Evolutionary conservation across 2,329 filamentous ascomycete species (phyloP).

Genomic region (Westerdykella ornata): DNA sequence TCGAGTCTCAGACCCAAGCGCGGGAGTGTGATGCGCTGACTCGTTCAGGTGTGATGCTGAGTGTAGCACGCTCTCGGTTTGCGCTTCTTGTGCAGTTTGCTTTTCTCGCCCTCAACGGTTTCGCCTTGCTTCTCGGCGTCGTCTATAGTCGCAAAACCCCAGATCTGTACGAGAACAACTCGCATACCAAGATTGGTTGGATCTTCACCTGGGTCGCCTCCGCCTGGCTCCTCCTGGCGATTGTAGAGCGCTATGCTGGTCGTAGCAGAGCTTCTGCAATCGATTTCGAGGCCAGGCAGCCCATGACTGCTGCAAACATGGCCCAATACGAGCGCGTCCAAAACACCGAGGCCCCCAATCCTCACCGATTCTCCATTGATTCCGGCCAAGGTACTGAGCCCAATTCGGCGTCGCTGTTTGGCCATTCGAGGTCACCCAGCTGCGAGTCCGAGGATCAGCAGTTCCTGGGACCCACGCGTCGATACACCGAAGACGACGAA

Average conservation of each 20-base stretch:
- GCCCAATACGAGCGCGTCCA: slow-evolving; percentile 37
- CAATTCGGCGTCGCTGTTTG: slow-evolving; percentile 59
- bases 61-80: slow-evolving; percentile 69
- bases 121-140: slow-evolving; percentile 37
- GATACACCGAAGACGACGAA: slow-evolving; percentile 37
- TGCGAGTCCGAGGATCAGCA: slow-evolving; percentile 41
- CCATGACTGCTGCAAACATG: slow-evolving; percentile 33
- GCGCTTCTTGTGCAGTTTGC: slow-evolving; percentile 61
- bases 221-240: slow-evolving; percentile 62
- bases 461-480: slow-evolving; percentile 35
- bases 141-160: slow-evolving; percentile 73
- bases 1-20: background rate
- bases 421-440: slow-evolving; percentile 57
- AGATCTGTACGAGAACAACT: slow-evolving; percentile 78
- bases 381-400: slow-evolving; percentile 62
- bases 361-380: slow-evolving; percentile 40
- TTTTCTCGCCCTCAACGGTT: slow-evolving; percentile 40
- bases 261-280: slow-evolving; percentile 31
- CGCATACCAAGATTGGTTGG: slow-evolving; percentile 88
- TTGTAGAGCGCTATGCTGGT: slow-evolving; percentile 57
- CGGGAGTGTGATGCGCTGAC: slow-evolving; percentile 13
- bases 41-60: slow-evolving; percentile 70
- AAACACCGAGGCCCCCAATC: slow-evolving; percentile 17
- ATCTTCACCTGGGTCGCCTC: slow-evolving; percentile 64
- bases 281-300: slow-evolving; percentile 17